phyloP scores from a whole-genome alignment of 2,329 filamentous ascomycete genomes.

The Sclerotinia sclerotiorum region DNA sequence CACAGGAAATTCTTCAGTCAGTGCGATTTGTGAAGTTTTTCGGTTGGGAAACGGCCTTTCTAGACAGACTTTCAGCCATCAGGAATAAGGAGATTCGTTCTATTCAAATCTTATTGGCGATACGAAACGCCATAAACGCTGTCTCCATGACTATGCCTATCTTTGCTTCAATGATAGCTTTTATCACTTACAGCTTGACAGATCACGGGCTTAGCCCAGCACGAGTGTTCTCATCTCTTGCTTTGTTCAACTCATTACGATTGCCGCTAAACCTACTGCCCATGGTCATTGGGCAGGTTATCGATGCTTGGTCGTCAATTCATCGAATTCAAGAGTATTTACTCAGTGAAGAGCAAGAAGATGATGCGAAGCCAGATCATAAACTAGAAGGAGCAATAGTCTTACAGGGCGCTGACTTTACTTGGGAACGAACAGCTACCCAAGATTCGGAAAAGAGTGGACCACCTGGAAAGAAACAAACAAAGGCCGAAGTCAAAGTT shows the following conservation, averaged over 20 bases:
- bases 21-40: conserved; percentile 97
- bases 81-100: conserved; percentile 73
- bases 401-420: conserved; percentile 73
- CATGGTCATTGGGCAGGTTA: conserved; percentile 81
- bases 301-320: conserved; percentile 84
- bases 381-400: conserved; percentile 69
- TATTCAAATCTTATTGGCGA: conserved; percentile 78
- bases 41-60: conserved; percentile 88
- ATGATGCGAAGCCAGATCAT: conserved; percentile 59
- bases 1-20: conserved; percentile 86
- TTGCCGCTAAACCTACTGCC: conserved; percentile 89
- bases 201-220: conserved; percentile 71
- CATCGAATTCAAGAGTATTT: conserved; percentile 86
- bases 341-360: conserved; percentile 77
- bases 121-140: conserved; percentile 63
- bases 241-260: conserved; percentile 87
- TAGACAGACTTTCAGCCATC: conserved; percentile 72
- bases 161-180: conserved; percentile 92
- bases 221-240: conserved; percentile 86
- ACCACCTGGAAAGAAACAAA: conserved; percentile 56
- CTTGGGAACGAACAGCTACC: conserved; percentile 73
- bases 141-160: conserved; percentile 67
- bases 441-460: conserved; percentile 49
- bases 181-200: conserved; percentile 75
- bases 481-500: conserved; percentile 45